These are phyloP conservation scores for Kalmusia sp. DNA, from an alignment of 2,329 filamentous ascomycete species.

Conservation along the genomic window DNA sequence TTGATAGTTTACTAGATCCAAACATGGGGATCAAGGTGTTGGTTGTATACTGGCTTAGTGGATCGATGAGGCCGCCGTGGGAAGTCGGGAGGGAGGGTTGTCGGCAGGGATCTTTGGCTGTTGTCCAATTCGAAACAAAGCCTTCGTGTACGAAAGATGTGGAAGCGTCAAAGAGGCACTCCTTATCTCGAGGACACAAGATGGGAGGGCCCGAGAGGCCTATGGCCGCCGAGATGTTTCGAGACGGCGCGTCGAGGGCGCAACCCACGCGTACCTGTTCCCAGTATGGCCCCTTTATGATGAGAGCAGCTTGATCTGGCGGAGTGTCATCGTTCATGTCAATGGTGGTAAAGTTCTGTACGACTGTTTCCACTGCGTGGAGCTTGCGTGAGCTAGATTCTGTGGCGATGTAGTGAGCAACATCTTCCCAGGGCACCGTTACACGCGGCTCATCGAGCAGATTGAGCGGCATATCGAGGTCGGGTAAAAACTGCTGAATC, in stretches of 20 bases:
- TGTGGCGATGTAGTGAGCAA: constrained; percentile 47
- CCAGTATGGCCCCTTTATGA: constrained; percentile 49
- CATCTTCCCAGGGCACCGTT: constrained; percentile 56
- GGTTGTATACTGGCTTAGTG: constrained; percentile 54
- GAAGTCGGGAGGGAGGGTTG: constrained; percentile 54
- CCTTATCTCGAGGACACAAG: constrained; percentile 14
- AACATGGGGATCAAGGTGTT: constrained; percentile 57
- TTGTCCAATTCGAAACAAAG: constrained; percentile 57
- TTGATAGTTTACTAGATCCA: constrained; percentile 56
- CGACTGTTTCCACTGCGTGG: constrained; percentile 33
- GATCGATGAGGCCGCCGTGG: constrained; percentile 59
- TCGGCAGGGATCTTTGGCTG: constrained; percentile 53
- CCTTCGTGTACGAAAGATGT: constrained; percentile 48
- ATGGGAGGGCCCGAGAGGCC: constrained; percentile 49
- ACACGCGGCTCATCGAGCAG: constrained; percentile 58
- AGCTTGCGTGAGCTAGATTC: constrained; percentile 39
- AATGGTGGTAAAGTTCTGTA: constrained; percentile 16
- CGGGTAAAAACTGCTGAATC: constrained; percentile 50
- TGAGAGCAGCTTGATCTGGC: constrained; percentile 40
- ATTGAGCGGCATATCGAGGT: constrained; percentile 57
- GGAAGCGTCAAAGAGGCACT: constrained; percentile 21
- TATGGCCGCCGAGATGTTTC: constrained; percentile 38
- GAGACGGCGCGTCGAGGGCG: constrained; percentile 45
- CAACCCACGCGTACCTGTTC: constrained; percentile 52
- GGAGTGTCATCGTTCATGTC: constrained; percentile 33